Base-by-base conservation (phyloP, 192 early-diverging fungal genomes). In the Glomus cerebriforme region DNA sequence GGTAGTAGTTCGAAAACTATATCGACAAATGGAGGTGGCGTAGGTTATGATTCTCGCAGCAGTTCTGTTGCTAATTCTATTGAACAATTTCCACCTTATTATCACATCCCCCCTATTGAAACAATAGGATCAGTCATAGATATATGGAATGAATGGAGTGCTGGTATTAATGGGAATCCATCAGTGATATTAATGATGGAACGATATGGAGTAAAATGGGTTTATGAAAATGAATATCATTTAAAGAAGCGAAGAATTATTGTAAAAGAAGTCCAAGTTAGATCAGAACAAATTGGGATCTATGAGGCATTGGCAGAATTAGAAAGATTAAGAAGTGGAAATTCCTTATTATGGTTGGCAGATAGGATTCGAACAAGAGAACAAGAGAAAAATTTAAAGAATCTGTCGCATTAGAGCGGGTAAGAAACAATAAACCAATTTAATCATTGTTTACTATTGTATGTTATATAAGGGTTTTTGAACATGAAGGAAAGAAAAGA, bases 241-340 rank as follows among this genome's bases (percentile, higher is more conserved):
- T 29, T 66, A 66, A 66, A 4, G 17, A 66, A 66, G 19, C 26
- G 64, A 19, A 66, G 32, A 66, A 66, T 31, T 27, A 66, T 66
- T 31, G 26, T 66, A 34, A 66, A 13, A 66, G 64, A 66, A 34
- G 32, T 66, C 32, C 26, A 31, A 34, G 32, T 31, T 66, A 66
- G 27, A 66, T 34, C 26, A 34, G 32, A 66, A 34, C 27, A 66
- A 66, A 34, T 66, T 27, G 64, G 64, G 27, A 13, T 66, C 24
- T 27, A 66, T 31, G 64, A 27, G 3, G 64, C 64, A 15, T 3
- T 66, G 17, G 27, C 26, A 31, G 64, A 66, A 34, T 34, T 66
- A 13, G 64, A 67, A 35, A 67, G 34, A 29, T 17, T 31, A n/a
- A 29, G 65, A n/a, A 67, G 10, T 13, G 65, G 65, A 17, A 29